Conservation (phyloP, 176 grass and related monocot species). For the Avena sativa region DNA sequence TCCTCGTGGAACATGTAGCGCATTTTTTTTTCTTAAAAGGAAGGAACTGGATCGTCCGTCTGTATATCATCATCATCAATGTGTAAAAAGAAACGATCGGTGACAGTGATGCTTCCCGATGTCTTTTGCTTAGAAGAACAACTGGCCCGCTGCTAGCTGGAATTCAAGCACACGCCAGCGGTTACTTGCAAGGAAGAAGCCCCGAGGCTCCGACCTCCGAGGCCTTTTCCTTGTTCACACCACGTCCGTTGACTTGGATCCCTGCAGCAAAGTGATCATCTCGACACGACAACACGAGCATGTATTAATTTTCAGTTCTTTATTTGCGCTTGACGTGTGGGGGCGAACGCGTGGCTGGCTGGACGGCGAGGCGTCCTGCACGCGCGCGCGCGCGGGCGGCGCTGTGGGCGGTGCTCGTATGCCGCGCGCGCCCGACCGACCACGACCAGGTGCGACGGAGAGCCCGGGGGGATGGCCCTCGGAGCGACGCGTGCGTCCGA, state of each 20-base stretch:
- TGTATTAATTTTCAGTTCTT: background rate
- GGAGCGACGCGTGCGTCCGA: background rate
- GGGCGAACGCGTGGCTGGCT: background rate
- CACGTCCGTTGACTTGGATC: background rate
- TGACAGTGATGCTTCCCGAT: background rate
- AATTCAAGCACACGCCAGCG: background rate
- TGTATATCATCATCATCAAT: too few species aligned
- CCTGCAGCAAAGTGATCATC: too few species aligned
- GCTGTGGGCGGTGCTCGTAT: background rate
- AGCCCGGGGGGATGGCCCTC: background rate
- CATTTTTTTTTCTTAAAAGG: background rate
- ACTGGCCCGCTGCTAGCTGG: too few species aligned
- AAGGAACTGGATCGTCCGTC: background rate
- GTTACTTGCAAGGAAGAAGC: conserved; percentile 38
- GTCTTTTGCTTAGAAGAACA: background rate
- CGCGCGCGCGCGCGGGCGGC: background rate
- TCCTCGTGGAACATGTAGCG: conserved; percentile 1
- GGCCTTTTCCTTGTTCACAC: background rate
- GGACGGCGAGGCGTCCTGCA: background rate
- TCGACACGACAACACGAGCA: too few species aligned
- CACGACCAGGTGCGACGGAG: background rate
- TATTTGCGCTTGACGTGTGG: background rate
- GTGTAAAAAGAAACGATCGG: background rate
- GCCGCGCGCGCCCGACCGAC: background rate
- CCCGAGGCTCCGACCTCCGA: background rate